phyloP scores from a whole-genome alignment of 768 basidiomycete species.

The Candolleomyces efflorescens region DNA sequence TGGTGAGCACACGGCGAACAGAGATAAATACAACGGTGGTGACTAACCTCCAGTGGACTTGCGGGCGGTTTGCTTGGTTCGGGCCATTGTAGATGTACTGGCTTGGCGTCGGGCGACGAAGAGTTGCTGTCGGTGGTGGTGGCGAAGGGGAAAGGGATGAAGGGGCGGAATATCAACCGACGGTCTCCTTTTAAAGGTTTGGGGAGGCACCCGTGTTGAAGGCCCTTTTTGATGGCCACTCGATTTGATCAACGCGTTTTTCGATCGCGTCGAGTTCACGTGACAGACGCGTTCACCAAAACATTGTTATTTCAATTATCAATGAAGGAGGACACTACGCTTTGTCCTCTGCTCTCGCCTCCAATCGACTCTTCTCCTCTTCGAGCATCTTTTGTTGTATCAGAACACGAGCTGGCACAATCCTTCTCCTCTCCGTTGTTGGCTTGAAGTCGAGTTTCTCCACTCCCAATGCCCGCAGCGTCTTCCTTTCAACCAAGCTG shows the following conservation, averaged over 20 bases:
- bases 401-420: slow-evolving; percentile 43
- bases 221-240: neutral
- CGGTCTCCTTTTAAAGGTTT: slow-evolving; percentile 22
- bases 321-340: neutral
- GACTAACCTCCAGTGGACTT: slow-evolving; percentile 67
- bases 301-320: neutral
- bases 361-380: slow-evolving; percentile 41
- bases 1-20: neutral
- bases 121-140: slow-evolving; percentile 9
- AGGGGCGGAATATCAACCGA: slow-evolving; percentile 9
- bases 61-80: slow-evolving; percentile 74
- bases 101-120: slow-evolving; percentile 4
- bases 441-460: slow-evolving; percentile 42
- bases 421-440: slow-evolving; percentile 40
- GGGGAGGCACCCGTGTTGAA: slow-evolving; percentile 9
- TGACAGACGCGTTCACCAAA: slow-evolving; percentile 1
- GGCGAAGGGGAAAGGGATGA: slow-evolving; percentile 21
- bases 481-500: slow-evolving; percentile 58
- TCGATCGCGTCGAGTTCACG: slow-evolving; percentile 19
- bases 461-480: slow-evolving; percentile 47
- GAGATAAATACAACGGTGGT: neutral
- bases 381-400: slow-evolving; percentile 45
- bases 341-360: neutral
- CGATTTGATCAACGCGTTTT: slow-evolving; percentile 11
- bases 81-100: slow-evolving; percentile 47